Percentiles rank a stretch among this genome's conserved stretches.
Evolutionary conservation across 805 yeast genomes (phyloP).

Genomic region (Myxozyma melibiosi): DNA sequence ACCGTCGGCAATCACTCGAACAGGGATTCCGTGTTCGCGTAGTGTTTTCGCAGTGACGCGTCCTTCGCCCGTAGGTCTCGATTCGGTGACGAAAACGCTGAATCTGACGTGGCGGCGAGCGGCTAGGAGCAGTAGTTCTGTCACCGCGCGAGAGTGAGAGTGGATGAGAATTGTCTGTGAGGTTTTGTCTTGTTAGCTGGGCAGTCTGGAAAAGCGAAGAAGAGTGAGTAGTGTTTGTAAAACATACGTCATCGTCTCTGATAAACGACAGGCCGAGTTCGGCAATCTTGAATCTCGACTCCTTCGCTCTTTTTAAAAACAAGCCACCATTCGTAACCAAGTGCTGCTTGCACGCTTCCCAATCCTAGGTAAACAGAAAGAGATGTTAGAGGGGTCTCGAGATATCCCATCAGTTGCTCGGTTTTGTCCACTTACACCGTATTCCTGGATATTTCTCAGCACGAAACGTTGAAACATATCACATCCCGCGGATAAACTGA

Average conservation of each 20-base stretch:
- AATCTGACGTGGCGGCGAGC: conserved; percentile 77
- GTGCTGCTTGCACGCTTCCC: conserved; percentile 90
- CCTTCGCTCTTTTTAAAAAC: conserved; percentile 89
- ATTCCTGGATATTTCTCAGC: conserved; percentile 77
- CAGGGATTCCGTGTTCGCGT: conserved; percentile 77
- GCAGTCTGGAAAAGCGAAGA: not conserved
- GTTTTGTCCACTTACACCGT: conserved; percentile 46
- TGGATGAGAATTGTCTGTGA: conserved; percentile 70
- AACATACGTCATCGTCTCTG: conserved; percentile 80
- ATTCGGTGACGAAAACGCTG: conserved; percentile 89
- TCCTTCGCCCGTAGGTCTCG: conserved; percentile 82
- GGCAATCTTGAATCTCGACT: conserved; percentile 84
- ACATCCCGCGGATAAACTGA: conserved; percentile 95
- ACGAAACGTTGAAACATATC: conserved; percentile 95
- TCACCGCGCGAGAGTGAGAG: conserved; percentile 89
- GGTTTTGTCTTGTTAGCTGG: too few species aligned
- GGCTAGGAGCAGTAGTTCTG: conserved; percentile 72
- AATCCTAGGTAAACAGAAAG: conserved; percentile 60
- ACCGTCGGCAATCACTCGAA: conserved; percentile 82
- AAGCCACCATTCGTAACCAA: conserved; percentile 91
- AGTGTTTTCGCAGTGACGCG: conserved; percentile 68
- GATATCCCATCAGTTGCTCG: not conserved
- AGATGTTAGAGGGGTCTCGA: too few species aligned
- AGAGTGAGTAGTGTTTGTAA: not conserved
- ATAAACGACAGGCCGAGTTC: conserved; percentile 85